These are phyloP conservation scores for Aspergillus uvarum DNA, from an alignment of 2,329 filamentous ascomycete species.

Conservation along the genomic window DNA sequence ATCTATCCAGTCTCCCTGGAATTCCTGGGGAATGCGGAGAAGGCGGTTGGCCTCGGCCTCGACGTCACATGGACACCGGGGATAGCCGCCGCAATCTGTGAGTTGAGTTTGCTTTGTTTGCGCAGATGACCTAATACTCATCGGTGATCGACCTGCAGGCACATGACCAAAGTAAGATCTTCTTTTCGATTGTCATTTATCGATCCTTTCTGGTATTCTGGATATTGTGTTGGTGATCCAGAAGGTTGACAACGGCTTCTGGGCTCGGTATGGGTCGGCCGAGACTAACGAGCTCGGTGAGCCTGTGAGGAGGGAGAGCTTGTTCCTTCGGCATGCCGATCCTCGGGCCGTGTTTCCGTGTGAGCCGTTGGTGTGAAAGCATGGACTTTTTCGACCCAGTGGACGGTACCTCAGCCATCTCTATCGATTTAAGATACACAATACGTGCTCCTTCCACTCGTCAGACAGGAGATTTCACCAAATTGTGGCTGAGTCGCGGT, in stretches of 20 bases:
- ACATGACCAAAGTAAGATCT: not conserved
- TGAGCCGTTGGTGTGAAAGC: not conserved
- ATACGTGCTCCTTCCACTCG: not conserved
- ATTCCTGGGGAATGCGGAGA: conserved; percentile 8
- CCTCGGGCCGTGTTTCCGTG: conserved; percentile 5
- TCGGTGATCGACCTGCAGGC: not conserved
- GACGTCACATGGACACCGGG: not conserved
- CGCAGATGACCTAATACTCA: not conserved
- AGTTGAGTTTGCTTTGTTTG: not conserved
- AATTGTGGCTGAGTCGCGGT: not conserved
- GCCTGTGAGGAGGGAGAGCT: not conserved
- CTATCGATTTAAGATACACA: not conserved
- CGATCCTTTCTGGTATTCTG: not conserved
- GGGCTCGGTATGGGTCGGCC: not conserved
- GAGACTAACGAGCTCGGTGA: not conserved
- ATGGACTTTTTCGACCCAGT: not conserved
- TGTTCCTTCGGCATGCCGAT: conserved; percentile 6
- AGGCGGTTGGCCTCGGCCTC: conserved; percentile 1
- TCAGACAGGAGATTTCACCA: not conserved
- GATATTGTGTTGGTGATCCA: not conserved
- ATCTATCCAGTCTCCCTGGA: not conserved
- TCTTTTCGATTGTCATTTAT: not conserved
- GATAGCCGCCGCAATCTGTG: not conserved
- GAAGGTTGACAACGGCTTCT: not conserved
- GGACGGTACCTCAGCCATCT: not conserved